Evolutionary conservation across 495 filamentous ascomycete genomes (phyloP), one percentile per base, ranked within the genome.

Genomic region (Neurospora tetrasperma): DNA sequence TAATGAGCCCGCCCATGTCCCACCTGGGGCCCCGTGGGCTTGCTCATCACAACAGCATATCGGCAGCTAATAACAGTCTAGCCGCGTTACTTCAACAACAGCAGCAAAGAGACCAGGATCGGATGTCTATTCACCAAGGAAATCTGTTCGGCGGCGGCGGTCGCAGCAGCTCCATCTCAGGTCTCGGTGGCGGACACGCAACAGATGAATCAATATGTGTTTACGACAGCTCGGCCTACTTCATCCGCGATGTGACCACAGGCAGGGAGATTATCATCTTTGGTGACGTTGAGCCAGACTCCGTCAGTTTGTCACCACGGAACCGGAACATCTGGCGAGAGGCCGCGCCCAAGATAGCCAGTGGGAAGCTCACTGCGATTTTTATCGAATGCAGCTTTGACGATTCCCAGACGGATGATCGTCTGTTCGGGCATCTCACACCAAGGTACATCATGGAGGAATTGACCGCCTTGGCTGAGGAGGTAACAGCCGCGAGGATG

Each of bases 331-430:
- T 98, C 12, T 99, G 96, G 96, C 84, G 85, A 66, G 89, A 93
- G 75, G 94, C 95, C 1, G 96, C 94, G 0, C 90, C 89, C 11
- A 96, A 96, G 76, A 88, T 98, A 27, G 89, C 84, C 5, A 79
- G 83, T 2, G 91, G 92, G 2, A 82, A 85, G 12, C 85, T 99
- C 2, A 83, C 84, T 1, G 94, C 91, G 11, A 90, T 99, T 8
- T 93, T 98, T 78, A 97, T 99, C 76, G 96, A 99, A 84, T 98
- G 96, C 79, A 95, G 92, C 41, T 99, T 93, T 79, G 92, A 91
- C 74, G 89, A 97, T 77, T 85, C 85, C 9, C 89, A 92, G 74
- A 85, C 89, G 18, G 91, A 94, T 70, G 88, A 90, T 39, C 86
- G 87, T 9, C 86, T 99, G 3, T 99, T 92, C 78, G 96, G 96